Percentiles rank a stretch among this genome's conserved stretches.
phyloP scores from a whole-genome alignment of 2,329 filamentous ascomycete species.

The Aureobasidium sp. region DNA sequence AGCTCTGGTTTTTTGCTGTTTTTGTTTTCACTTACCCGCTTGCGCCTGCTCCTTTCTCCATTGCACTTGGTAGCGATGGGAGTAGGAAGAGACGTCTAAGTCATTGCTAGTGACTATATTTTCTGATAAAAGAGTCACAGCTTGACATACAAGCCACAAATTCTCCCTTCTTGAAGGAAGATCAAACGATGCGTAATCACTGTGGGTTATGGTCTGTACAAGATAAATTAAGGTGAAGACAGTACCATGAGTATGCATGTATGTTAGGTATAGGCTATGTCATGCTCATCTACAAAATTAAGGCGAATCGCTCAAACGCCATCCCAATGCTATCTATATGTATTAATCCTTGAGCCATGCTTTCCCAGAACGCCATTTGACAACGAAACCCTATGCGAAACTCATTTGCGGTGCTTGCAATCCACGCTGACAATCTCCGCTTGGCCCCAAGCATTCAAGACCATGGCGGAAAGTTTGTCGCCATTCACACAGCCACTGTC shows the following conservation, averaged over 20 bases:
- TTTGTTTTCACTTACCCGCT: too few relatives aligned
- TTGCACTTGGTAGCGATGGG: too few relatives aligned
- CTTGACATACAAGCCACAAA: too few relatives aligned
- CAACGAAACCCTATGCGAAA: neutral
- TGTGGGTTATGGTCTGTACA: neutral
- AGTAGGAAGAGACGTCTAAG: too few relatives aligned
- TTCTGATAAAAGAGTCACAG: neutral
- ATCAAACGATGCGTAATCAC: neutral
- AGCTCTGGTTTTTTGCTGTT: too few relatives aligned
- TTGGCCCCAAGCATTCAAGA: slow-evolving; percentile 53
- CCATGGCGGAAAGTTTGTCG: slow-evolving; percentile 64
- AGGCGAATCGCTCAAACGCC: neutral
- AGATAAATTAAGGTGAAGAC: neutral
- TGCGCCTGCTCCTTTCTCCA: too few relatives aligned
- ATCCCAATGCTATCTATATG: neutral
- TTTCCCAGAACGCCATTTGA: neutral
- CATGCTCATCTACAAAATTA: neutral
- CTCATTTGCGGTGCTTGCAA: slow-evolving; percentile 30
- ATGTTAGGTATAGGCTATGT: neutral
- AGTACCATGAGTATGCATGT: neutral
- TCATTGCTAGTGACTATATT: too few relatives aligned
- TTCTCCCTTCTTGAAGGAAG: too few relatives aligned
- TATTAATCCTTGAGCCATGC: neutral
- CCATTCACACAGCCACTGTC: slow-evolving; percentile 78
- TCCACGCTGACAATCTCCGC: slow-evolving; percentile 31